Percentiles rank a stretch among this genome's conserved stretches.
Conservation (phyloP, 2,329 filamentous ascomycete genomes). For the Phyllosticta citribraziliensis region DNA sequence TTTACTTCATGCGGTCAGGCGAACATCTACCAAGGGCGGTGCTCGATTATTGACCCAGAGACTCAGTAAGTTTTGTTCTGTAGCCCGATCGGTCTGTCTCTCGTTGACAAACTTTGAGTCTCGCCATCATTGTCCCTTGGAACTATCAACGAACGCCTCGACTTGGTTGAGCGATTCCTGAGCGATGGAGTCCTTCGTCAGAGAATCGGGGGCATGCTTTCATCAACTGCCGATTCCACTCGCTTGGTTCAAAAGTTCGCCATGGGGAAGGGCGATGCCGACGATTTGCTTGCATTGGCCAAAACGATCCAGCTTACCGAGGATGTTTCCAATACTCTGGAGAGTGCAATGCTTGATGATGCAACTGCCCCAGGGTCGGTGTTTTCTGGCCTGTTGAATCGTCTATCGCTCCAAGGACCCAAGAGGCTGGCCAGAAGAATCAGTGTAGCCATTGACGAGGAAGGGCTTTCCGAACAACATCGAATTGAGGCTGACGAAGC, state of each 20-base stretch:
- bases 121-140: constrained; percentile 80
- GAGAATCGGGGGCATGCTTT: constrained; percentile 56
- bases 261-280: constrained; percentile 79
- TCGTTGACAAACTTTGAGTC: constrained; percentile 31
- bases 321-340: constrained; percentile 41
- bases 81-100: neutral
- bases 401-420: constrained; percentile 59
- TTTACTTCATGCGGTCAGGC: constrained; percentile 76
- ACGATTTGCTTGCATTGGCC: constrained; percentile 77
- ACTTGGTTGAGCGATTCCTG: constrained; percentile 71
- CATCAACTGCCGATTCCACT: constrained; percentile 73
- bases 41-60: constrained; percentile 75
- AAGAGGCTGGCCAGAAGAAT: constrained; percentile 62
- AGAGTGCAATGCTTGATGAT: constrained; percentile 29
- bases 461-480: constrained; percentile 74
- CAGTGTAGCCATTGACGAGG: constrained; percentile 76
- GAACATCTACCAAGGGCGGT: constrained; percentile 86
- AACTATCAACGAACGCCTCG: constrained; percentile 67
- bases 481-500: constrained; percentile 63
- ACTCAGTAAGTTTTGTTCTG: constrained; percentile 47
- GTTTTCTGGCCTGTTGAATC: constrained; percentile 36
- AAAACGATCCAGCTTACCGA: constrained; percentile 69
- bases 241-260: constrained; percentile 91
- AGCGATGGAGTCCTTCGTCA: constrained; percentile 59
- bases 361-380: constrained; percentile 16